Evolutionary conservation across 352 stramenopile species (phyloP).

Genomic region (Globisporangium cederbergense): DNA sequence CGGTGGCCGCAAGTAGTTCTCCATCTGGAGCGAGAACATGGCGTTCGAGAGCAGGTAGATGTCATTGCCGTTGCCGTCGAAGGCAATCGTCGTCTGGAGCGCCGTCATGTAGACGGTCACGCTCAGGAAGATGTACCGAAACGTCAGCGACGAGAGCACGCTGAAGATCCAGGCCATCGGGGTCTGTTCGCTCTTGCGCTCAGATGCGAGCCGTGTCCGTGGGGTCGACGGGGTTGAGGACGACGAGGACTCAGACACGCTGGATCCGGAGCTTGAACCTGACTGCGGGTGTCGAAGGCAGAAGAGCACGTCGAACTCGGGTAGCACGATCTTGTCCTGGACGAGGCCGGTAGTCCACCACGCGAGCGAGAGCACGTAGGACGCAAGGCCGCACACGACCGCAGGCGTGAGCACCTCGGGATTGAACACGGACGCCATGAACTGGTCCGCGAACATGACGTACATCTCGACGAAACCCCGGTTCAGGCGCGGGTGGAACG

Average conservation of each 20-base stretch:
- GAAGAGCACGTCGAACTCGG: slow-evolving; percentile 43
- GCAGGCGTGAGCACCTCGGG: slow-evolving; percentile 53
- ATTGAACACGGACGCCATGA: slow-evolving; percentile 51
- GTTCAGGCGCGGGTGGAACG: slow-evolving; percentile 59
- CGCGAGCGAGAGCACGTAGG: slow-evolving; percentile 38
- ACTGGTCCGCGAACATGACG: slow-evolving; percentile 56
- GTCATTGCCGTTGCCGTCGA: slow-evolving; percentile 44
- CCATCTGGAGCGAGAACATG: slow-evolving; percentile 56
- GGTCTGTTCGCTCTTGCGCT: slow-evolving; percentile 8
- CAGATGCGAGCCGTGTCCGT: neutral
- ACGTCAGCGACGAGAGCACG: slow-evolving; percentile 30
- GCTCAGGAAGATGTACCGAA: slow-evolving; percentile 25
- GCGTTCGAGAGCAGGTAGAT: slow-evolving; percentile 72
- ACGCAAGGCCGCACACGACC: slow-evolving; percentile 37
- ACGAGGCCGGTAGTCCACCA: slow-evolving; percentile 49
- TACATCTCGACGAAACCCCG: slow-evolving; percentile 64
- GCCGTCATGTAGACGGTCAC: slow-evolving; percentile 26
- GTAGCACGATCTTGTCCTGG: slow-evolving; percentile 37
- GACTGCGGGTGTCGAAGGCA: slow-evolving; percentile 30
- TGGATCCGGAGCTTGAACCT: slow-evolving; percentile 11
- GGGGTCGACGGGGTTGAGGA: neutral
- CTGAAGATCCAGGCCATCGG: slow-evolving; percentile 38
- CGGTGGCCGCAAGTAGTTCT: slow-evolving; percentile 47
- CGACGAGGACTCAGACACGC: neutral
- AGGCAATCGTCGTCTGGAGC: slow-evolving; percentile 36